A percentile compares a stretch with the other conserved stretches of the same genome.
These are phyloP conservation scores for Pseudognaphalium luteoalbum DNA, from an alignment of 129 eudicot genomes.

Conservation along the genomic window DNA sequence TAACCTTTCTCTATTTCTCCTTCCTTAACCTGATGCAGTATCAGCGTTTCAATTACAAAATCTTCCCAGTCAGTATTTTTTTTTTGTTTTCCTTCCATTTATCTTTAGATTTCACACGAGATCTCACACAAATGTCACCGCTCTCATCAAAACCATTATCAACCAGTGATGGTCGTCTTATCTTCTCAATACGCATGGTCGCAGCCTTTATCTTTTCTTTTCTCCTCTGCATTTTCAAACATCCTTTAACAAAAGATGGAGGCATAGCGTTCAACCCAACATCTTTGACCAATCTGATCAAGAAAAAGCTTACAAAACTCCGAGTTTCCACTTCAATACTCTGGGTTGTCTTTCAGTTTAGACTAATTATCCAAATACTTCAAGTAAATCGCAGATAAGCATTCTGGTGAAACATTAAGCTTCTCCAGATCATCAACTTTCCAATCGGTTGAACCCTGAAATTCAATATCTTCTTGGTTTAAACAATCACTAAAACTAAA, in stretches of 20 bases:
- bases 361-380: conserved; percentile 44
- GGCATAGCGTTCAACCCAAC: conserved; percentile 75
- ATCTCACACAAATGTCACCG: neutral
- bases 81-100: conserved; percentile 35
- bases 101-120: conserved; percentile 26
- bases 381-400: conserved; percentile 48
- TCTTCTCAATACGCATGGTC: conserved; percentile 50
- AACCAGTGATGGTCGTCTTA: conserved; percentile 38
- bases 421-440: conserved; percentile 34
- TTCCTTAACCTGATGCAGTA: conserved; percentile 67
- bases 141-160: neutral
- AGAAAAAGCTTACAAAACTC: conserved; percentile 58
- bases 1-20: conserved; percentile 75
- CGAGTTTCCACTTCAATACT: conserved; percentile 68
- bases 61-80: conserved; percentile 81
- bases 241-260: conserved; percentile 53
- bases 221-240: conserved; percentile 38
- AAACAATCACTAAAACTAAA: conserved; percentile 59
- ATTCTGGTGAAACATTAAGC: conserved; percentile 49
- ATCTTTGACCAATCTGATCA: conserved; percentile 61
- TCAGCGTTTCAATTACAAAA: conserved; percentile 74
- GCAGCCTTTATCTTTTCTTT: conserved; percentile 63
- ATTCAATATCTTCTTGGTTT: conserved; percentile 15
- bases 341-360: conserved; percentile 30
- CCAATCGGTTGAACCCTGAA: conserved; percentile 9